A percentile compares a stretch with the other conserved stretches of the same genome.
Conservation (phyloP, 352 stramenopile genomes). For the Pythium rhizo-oryzae region DNA sequence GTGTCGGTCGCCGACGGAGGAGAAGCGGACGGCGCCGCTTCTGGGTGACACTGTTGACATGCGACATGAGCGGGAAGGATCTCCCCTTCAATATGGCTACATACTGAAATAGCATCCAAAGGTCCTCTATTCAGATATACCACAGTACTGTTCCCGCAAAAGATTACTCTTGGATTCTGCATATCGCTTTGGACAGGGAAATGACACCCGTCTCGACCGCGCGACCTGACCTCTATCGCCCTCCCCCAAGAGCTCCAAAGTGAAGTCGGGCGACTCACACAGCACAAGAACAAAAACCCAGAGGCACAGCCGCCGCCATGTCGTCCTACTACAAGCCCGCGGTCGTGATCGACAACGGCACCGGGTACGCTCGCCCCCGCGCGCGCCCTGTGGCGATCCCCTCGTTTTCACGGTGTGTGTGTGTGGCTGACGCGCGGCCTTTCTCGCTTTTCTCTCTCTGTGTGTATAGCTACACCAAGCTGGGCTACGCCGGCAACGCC, state of each 20-base stretch:
- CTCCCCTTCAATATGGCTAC: neutral
- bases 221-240: neutral
- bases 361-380: conserved; percentile 87
- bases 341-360: conserved; percentile 97
- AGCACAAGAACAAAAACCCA: neutral
- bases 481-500: conserved; percentile 94
- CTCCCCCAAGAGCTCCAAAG: neutral
- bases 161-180: neutral
- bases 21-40: no score
- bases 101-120: neutral
- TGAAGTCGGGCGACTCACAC: neutral
- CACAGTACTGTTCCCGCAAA: neutral
- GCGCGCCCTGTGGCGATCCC: no score
- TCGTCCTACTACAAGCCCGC: conserved; percentile 84
- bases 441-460: conserved; percentile 8
- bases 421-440: neutral
- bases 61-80: neutral
- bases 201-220: neutral
- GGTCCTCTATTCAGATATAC: neutral
- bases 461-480: conserved; percentile 94
- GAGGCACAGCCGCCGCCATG: conserved; percentile 30
- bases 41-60: neutral
- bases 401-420: no score
- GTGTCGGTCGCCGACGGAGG: no score
- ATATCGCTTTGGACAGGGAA: neutral